Evolutionary conservation across 1,284 basidiomycete species (phyloP).

Genomic region (Cryptococcus neoformans): DNA sequence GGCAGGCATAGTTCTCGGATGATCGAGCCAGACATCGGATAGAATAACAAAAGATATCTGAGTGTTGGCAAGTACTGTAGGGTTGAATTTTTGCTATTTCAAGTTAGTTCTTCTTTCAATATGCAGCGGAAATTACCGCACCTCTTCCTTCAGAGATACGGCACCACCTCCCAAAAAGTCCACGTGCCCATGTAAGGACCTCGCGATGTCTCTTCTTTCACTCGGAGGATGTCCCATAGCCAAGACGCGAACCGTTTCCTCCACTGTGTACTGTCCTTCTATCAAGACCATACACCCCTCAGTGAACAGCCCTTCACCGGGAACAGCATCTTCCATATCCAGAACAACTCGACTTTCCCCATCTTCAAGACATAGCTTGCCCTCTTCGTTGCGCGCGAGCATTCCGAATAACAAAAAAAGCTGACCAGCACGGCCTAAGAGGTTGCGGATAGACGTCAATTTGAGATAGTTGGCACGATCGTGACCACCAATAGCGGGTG

Average conservation of each 20-base stretch:
- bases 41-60: slow-evolving; percentile 90
- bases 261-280: slow-evolving; percentile 94
- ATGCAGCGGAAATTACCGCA: slow-evolving; percentile 45
- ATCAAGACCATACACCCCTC: slow-evolving; percentile 94
- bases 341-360: slow-evolving; percentile 85
- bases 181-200: slow-evolving; percentile 87
- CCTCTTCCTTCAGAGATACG: slow-evolving; percentile 89
- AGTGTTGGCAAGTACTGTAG: slow-evolving; percentile 44
- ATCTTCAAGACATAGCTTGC: slow-evolving; percentile 87
- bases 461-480: slow-evolving; percentile 82
- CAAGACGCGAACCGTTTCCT: slow-evolving; percentile 80
- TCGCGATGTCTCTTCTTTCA: slow-evolving; percentile 74
- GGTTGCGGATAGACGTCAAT: slow-evolving; percentile 91
- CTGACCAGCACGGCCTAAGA: slow-evolving; percentile 85
- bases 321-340: slow-evolving; percentile 85
- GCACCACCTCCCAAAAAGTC: slow-evolving; percentile 93
- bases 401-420: slow-evolving; percentile 93
- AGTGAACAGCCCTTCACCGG: slow-evolving; percentile 94
- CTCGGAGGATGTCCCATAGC: slow-evolving; percentile 98
- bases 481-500: slow-evolving; percentile 81
- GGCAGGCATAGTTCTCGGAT: slow-evolving; percentile 73
- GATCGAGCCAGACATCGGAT: slow-evolving; percentile 77
- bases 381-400: slow-evolving; percentile 64
- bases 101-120: neutral
- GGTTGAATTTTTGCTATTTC: slow-evolving; percentile 41